Conservation (phyloP, 495 filamentous ascomycete genomes). For the Daldinia vernicosa region DNA sequence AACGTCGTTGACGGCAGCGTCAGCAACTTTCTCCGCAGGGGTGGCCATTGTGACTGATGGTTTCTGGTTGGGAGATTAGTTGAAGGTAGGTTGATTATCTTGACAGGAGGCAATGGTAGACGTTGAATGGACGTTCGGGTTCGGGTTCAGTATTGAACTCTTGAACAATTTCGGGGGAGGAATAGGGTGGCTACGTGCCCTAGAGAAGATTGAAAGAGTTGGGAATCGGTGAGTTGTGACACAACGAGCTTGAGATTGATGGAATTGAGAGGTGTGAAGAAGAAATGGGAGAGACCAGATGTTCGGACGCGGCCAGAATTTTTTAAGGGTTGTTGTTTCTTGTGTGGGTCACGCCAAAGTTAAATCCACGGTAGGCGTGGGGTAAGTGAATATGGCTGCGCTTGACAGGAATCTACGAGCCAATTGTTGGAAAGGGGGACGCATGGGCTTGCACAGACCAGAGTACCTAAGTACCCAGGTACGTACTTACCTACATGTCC, state of each 20-base stretch:
- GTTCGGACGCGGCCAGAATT: slow-evolving; percentile 52
- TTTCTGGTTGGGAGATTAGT: slow-evolving; percentile 50
- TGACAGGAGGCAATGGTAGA: slow-evolving; percentile 47
- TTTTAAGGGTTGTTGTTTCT: slow-evolving; percentile 64
- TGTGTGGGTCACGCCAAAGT: slow-evolving; percentile 44
- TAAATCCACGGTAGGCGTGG: slow-evolving; percentile 45
- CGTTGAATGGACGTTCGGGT: slow-evolving; percentile 56
- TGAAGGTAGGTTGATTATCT: slow-evolving; percentile 49
- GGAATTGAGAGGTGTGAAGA: slow-evolving; percentile 58
- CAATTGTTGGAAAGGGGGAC: slow-evolving; percentile 15
- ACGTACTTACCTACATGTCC: background rate
- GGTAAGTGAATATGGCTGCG: slow-evolving; percentile 19
- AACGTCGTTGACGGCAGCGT: slow-evolving; percentile 78
- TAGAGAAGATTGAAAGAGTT: slow-evolving; percentile 67
- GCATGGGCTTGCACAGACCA: background rate
- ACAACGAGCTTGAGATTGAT: slow-evolving; percentile 54
- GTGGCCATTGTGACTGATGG: slow-evolving; percentile 65
- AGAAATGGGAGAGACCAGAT: slow-evolving; percentile 53
- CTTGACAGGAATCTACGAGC: slow-evolving; percentile 31
- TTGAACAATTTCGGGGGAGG: slow-evolving; percentile 64
- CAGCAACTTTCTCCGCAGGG: slow-evolving; percentile 68
- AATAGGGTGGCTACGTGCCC: slow-evolving; percentile 92
- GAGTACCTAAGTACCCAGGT: slow-evolving; percentile 21
- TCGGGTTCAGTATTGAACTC: slow-evolving; percentile 58
- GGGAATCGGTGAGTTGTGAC: slow-evolving; percentile 50